phyloP scores from a whole-genome alignment of 2,329 filamentous ascomycete genomes.

The Aspergillus chevalieri region DNA sequence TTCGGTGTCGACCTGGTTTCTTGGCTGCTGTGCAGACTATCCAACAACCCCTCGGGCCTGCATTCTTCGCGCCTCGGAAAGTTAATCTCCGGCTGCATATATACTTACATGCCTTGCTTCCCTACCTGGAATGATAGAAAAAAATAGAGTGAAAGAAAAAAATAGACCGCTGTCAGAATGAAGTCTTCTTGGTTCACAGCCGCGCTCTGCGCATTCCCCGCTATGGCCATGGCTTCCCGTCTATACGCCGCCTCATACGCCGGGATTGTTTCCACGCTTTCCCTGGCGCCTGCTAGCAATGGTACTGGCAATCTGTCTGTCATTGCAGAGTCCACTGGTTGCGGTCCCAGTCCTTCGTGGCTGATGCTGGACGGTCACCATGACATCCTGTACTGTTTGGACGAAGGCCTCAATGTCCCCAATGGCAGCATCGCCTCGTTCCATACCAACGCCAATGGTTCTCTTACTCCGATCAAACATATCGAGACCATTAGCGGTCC shows the following conservation, averaged over 20 bases:
- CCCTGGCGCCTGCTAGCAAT: constrained; percentile 11
- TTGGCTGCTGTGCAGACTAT: not conserved
- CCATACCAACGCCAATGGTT: constrained; percentile 9
- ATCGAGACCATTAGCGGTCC: constrained; percentile 9
- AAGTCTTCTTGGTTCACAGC: not conserved
- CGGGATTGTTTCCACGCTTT: constrained; percentile 26
- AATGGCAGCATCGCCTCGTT: constrained; percentile 16
- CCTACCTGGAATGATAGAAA: not conserved
- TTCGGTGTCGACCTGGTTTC: not conserved
- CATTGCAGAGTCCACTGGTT: constrained; percentile 6
- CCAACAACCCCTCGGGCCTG: not conserved
- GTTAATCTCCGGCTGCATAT: not conserved
- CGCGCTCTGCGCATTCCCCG: not conserved
- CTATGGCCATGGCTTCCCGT: not conserved
- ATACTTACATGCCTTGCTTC: not conserved
- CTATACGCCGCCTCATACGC: constrained; percentile 32
- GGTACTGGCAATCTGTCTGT: constrained; percentile 4
- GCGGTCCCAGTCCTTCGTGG: constrained; percentile 16
- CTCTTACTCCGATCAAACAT: constrained; percentile 7
- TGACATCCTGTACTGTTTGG: constrained; percentile 12
- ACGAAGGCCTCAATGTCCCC: constrained; percentile 11
- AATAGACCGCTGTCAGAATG: not conserved
- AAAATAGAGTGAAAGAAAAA: not conserved
- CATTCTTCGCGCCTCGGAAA: not conserved
- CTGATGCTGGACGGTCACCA: constrained; percentile 11